Base-by-base conservation (phyloP, 129 eudicot genomes). In the Pulicaria dysenterica region DNA sequence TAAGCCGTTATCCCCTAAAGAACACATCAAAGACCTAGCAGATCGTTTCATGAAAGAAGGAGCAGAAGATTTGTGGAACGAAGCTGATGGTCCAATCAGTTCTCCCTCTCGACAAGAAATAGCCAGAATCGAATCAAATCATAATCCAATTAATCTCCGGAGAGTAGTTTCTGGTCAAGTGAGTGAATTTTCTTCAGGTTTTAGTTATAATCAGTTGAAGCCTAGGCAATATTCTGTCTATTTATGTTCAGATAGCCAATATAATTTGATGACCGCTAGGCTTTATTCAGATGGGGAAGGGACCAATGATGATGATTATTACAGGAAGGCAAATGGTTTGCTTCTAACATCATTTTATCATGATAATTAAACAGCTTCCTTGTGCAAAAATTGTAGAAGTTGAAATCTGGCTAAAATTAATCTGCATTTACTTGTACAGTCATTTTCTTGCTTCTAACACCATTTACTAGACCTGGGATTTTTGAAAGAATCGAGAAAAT, bases 61-160 rank as follows among this genome's bases (percentile, higher is more conserved):
- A 9, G 98, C 98, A 60, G 98, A 90, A 80, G 97, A 90, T 73
- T 75, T 94, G 77, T 94, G 98, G 98, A 93, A 93, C 51, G 90
- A 84, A 50, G 80, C 73, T 50, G 98, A 93, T 11, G 98, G 98
- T 0, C 98, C 96, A 7, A 50, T 82, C 5, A 58, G 60, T 12
- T 57, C 77, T 7, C 71, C 77, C 6, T 49, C 77, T 7, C 41
- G 40, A 37, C 64, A 77, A 36, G 78, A 75, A 54, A 50, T 60
- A 2, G 69, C 51, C n/a, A 73, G 62, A 46, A 68, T 58, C 6
- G 70, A 56, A 41, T n/a, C 81, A n/a, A 67, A 43, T 50, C 67
- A 73, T 56, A 43, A 49, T 54, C 74, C 89, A 4, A 64, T 86
- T 80, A 77, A 83, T 74, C 12, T 84, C 6, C 42, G 74, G 67